Base-by-base conservation (phyloP, 192 early-diverging fungal species). In the Rhizoclosmatium sp. region DNA sequence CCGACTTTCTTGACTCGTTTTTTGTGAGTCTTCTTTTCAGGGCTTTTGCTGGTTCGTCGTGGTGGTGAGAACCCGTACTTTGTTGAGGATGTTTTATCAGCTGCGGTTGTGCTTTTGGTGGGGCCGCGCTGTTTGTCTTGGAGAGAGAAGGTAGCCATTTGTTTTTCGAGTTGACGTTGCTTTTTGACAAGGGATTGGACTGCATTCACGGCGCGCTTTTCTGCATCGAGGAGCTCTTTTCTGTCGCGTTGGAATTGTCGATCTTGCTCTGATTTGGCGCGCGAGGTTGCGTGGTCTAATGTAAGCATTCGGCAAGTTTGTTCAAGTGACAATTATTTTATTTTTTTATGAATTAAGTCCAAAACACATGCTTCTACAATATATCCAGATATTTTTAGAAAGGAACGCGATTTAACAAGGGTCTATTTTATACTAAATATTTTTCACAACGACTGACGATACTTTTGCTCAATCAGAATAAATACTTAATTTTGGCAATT, bases 1-100 rank as follows among this genome's bases (percentile, higher is more conserved):
- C 62, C 23, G 19, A 42, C 42, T 47, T 42, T 68, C 41, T 10
- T 31, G 14, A 62, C 66, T 23, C 12, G 39, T 42, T 68, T 68
- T 68, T 47, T 68, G 14, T 16, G 41, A 47, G 16, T 5, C 46
- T 68, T 68, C 66, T 68, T 68, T 68, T 68, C 42, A 14, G 14
- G 39, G 39, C 12, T 16, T 44, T 19, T 68, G 39, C 14, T 7
- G 9, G 39, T 47, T 31, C 31, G 31, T 31, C 31, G 31, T 31
- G 31, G 31, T 31, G 31, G 31, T 31, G 31, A 31, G 58, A 21
- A 21, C 58, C 39, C 40, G 21, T 2, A 65, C 12, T 31, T 31
- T 31, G 31, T 31, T 31, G 0, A 31, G 31, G 31, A 31, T 7
- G 47, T 56, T 39, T 19, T 56, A 54, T 46, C 14, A 23, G 12